A percentile compares a stretch with the other conserved stretches of the same genome.
These are phyloP conservation scores for Canavalia gladiata DNA, from an alignment of 306 rosid genomes.

Conservation along the genomic window DNA sequence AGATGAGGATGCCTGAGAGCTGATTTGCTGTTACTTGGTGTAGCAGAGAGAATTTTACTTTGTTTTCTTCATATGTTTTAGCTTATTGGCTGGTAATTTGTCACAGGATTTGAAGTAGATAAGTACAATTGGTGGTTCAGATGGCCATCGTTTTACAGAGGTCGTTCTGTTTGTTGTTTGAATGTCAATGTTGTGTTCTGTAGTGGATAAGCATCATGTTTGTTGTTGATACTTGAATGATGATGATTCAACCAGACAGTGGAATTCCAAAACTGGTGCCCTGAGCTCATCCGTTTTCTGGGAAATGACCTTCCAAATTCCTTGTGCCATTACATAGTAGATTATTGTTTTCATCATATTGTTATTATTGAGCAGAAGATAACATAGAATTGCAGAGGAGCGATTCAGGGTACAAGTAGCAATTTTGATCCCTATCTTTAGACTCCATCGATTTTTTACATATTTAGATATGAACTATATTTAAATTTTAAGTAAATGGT, in stretches of 20 bases:
- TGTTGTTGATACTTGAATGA: constrained; percentile 41
- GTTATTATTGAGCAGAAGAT: not conserved
- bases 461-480: too few relatives aligned
- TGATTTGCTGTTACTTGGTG: constrained; percentile 45
- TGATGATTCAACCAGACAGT: constrained; percentile 28
- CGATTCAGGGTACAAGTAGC: not conserved
- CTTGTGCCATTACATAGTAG: not conserved
- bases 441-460: too few relatives aligned
- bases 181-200: constrained; percentile 42
- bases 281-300: not conserved
- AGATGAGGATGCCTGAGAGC: constrained; percentile 80
- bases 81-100: constrained; percentile 38
- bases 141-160: constrained; percentile 28
- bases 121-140: constrained; percentile 32
- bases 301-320: constrained; percentile 7
- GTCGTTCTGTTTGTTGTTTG: constrained; percentile 47
- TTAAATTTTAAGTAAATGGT: too few relatives aligned
- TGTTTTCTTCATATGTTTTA: constrained; percentile 39
- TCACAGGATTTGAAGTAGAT: constrained; percentile 40
- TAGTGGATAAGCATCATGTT: constrained; percentile 32
- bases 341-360: not conserved
- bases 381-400: not conserved
- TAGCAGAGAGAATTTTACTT: constrained; percentile 22
- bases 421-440: too few relatives aligned
- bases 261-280: constrained; percentile 26